A percentile compares a stretch with the other conserved stretches of the same genome.
These are phyloP conservation scores for Areca catechu DNA, from an alignment of 176 grass and related monocot species.

Conservation along the genomic window DNA sequence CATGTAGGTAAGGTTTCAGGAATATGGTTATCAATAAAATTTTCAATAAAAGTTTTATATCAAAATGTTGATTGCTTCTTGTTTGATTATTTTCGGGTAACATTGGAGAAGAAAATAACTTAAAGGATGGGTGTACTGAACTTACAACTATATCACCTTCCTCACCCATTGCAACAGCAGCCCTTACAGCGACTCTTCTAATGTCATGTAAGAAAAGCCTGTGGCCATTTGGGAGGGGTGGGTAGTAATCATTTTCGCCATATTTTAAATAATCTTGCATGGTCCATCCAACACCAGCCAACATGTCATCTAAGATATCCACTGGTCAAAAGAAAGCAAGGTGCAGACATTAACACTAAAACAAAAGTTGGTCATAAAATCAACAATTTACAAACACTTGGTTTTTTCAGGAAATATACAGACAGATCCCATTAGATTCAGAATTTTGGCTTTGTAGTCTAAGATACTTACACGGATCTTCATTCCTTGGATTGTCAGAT, in stretches of 20 bases:
- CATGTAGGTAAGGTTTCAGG: too few relatives aligned
- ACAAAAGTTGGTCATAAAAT: not conserved
- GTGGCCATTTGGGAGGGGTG: slow-evolving; percentile 85
- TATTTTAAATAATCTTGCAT: slow-evolving; percentile 98
- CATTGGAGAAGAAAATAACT: too few relatives aligned
- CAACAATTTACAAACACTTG: not conserved
- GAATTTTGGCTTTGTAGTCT: not conserved
- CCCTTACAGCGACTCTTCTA: slow-evolving; percentile 78
- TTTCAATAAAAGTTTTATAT: too few relatives aligned
- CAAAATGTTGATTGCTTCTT: too few relatives aligned
- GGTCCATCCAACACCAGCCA: slow-evolving; percentile 82
- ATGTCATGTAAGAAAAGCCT: slow-evolving; percentile 89
- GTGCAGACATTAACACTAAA: not conserved
- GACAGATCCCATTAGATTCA: not conserved
- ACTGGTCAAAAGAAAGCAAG: slow-evolving; percentile 35
- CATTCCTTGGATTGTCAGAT: slow-evolving; percentile 88
- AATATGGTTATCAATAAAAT: too few relatives aligned
- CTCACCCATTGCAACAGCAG: slow-evolving; percentile 95
- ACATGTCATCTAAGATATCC: slow-evolving; percentile 99
- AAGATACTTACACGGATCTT: slow-evolving; percentile 67
- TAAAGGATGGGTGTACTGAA: slow-evolving; percentile 1
- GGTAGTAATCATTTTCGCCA: slow-evolving; percentile 92
- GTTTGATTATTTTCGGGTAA: too few relatives aligned
- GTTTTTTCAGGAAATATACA: not conserved
- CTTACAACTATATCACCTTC: slow-evolving; percentile 94